These are phyloP conservation scores for Trametes maxima DNA, from an alignment of 768 basidiomycete genomes.

Conservation along the genomic window DNA sequence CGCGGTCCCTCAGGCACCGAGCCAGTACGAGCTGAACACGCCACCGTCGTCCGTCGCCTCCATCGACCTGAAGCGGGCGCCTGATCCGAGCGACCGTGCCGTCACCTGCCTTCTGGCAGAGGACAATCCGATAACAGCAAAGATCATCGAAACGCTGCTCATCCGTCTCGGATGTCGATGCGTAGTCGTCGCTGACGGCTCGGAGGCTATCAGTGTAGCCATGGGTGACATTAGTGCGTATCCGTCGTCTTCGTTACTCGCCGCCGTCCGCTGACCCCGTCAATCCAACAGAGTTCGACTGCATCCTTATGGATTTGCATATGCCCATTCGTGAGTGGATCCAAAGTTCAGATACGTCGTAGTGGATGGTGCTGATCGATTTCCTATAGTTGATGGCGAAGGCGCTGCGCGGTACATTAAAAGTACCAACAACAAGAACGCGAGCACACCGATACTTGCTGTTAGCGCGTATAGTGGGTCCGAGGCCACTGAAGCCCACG, in stretches of 20 bases:
- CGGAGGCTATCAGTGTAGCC: slow-evolving; percentile 95
- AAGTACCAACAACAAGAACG: slow-evolving; percentile 94
- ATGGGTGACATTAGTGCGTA: slow-evolving; percentile 96
- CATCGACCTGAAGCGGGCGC: slow-evolving; percentile 74
- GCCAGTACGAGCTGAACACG: slow-evolving; percentile 59
- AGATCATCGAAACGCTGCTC: slow-evolving; percentile 94
- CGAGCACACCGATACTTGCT: slow-evolving; percentile 88
- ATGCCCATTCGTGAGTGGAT: slow-evolving; percentile 85
- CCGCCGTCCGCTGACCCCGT: slow-evolving; percentile 30
- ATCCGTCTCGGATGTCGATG: slow-evolving; percentile 94
- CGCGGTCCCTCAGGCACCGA: slow-evolving; percentile 39
- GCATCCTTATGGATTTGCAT: slow-evolving; percentile 92
- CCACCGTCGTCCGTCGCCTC: slow-evolving; percentile 87
- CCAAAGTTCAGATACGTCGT: slow-evolving; percentile 18
- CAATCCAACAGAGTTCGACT: slow-evolving; percentile 76
- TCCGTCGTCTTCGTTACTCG: slow-evolving; percentile 11
- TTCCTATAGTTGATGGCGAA: slow-evolving; percentile 83
- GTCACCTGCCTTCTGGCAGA: slow-evolving; percentile 94
- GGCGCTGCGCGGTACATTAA: slow-evolving; percentile 97
- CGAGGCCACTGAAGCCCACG: slow-evolving; percentile 64
- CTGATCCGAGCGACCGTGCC: slow-evolving; percentile 82
- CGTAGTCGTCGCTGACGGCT: slow-evolving; percentile 94
- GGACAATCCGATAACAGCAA: slow-evolving; percentile 97
- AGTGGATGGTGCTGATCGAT: neutral
- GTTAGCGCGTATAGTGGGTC: slow-evolving; percentile 85